phyloP scores from a whole-genome alignment of 1,139 yeast genomes.

The Groenewaldozyma auringiensis region DNA sequence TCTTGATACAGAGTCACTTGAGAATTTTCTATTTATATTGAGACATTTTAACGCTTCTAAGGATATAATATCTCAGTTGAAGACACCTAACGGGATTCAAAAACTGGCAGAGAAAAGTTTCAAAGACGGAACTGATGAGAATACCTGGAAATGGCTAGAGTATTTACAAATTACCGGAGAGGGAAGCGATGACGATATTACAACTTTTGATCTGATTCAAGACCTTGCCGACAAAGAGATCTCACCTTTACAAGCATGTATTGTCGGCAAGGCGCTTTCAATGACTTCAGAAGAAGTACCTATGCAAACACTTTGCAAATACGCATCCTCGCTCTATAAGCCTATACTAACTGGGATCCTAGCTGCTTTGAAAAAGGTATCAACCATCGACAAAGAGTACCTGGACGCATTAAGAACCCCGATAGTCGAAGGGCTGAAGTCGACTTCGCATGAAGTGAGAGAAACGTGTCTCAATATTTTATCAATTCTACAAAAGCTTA shows the following conservation, averaged over 20 bases:
- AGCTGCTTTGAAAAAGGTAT: neutral
- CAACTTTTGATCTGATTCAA: too few relatives aligned
- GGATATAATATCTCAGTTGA: neutral
- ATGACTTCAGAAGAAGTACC: neutral
- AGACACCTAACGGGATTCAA: neutral
- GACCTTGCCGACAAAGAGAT: neutral
- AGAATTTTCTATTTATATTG: neutral
- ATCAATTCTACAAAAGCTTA: conserved; percentile 1
- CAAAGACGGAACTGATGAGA: neutral
- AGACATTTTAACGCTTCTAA: neutral
- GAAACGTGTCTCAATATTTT: neutral
- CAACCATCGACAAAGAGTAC: neutral
- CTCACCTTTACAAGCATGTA: neutral
- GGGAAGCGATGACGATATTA: neutral
- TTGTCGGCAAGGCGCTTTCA: neutral
- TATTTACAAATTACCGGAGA: neutral
- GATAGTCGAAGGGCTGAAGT: neutral
- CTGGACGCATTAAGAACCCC: neutral
- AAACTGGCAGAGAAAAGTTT: neutral
- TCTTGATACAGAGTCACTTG: neutral
- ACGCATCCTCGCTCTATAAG: neutral
- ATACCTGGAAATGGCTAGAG: neutral
- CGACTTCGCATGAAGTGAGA: neutral
- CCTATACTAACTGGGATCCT: neutral
- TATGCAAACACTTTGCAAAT: too few relatives aligned